These are phyloP conservation scores for Xerocomellus chrysenteron DNA, from an alignment of 768 basidiomycete genomes.

Conservation along the genomic window DNA sequence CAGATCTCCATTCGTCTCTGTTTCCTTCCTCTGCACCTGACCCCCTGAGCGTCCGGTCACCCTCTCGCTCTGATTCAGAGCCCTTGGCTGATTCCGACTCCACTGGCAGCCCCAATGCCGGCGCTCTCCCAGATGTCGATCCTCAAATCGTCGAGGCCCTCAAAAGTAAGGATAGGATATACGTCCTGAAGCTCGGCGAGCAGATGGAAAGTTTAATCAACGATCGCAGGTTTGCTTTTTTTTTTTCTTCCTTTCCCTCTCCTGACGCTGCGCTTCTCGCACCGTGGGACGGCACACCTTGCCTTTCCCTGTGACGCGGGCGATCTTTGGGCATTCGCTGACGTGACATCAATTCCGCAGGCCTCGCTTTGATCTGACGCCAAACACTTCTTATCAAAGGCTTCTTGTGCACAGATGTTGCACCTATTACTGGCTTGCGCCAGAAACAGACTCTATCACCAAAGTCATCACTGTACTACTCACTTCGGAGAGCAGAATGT, in stretches of 20 bases:
- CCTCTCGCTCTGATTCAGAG: slow-evolving; percentile 27
- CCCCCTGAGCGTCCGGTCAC: slow-evolving; percentile 8
- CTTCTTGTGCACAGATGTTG: slow-evolving; percentile 85
- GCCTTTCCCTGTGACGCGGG: neutral
- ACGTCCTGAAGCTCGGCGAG: slow-evolving; percentile 87
- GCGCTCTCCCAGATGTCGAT: slow-evolving; percentile 54
- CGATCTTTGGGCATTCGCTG: slow-evolving; percentile 15
- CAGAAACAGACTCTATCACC: slow-evolving; percentile 62
- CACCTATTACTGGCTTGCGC: slow-evolving; percentile 71
- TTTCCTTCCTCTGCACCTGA: slow-evolving; percentile 20
- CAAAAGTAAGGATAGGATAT: slow-evolving; percentile 83
- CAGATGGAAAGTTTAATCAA: slow-evolving; percentile 76
- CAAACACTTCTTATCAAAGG: slow-evolving; percentile 79
- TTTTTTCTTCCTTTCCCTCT: neutral
- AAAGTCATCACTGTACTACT: slow-evolving; percentile 61
- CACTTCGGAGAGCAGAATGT: slow-evolving; percentile 75
- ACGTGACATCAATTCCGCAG: slow-evolving; percentile 39
- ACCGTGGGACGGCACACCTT: slow-evolving; percentile 1
- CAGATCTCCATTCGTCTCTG: slow-evolving; percentile 12
- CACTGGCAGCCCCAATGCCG: slow-evolving; percentile 23
- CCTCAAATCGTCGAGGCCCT: slow-evolving; percentile 83
- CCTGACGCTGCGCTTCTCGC: neutral
- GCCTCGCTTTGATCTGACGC: slow-evolving; percentile 61
- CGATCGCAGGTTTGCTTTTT: slow-evolving; percentile 61
- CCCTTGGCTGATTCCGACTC: slow-evolving; percentile 30